Evolutionary conservation across 2,329 filamentous ascomycete genomes (phyloP), one percentile per base, ranked within the genome.

Genomic region (Curvularia verruculosa): DNA sequence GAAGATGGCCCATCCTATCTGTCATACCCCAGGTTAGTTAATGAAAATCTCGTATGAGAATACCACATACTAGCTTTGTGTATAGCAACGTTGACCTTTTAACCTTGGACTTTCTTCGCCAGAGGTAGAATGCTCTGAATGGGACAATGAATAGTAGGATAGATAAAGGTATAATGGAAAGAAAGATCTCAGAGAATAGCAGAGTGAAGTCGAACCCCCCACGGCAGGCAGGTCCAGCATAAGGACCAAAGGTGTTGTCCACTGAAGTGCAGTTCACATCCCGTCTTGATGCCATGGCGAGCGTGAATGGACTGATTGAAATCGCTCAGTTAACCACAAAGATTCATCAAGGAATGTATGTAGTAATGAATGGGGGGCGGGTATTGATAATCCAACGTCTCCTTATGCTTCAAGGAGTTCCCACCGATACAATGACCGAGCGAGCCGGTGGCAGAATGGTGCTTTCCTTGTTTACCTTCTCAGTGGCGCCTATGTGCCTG

Each of bases 191-290:
- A 43, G 76, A 72, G 53, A 78, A 78, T 12, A 74, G 63, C 26
- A 77, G 58, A 15, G 75, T 76, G 43, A 78, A 77, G 43, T 77
- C 75, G 47, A 78, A 78, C 4, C 69, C 70, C 47, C 72, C 73
- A 50, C 75, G 70, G 61, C 72, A 75, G 19, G 59, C 4, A 24
- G 50, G 49, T 21, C 69, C 72, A 49, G 69, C 72, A 34, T 65
- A 73, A 5, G 73, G 73, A 41, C 73, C 72, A 39, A 75, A 71
- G 13, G 64, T 72, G 48, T 71, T 59, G 63, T 75, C 73, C 28
- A 72, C 58, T 26, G 56, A 57, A 18, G 60, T 56, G 62, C 70
- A 72, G 28, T 56, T 34, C 24, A 50, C 41, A 55, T 39, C 43
- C 49, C 63, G 54, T 45, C 48, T 60, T 4, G 67, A 64, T 51